A percentile compares a stretch with the other conserved stretches of the same genome.
Evolutionary conservation across 371 early-diverging fungal genomes (phyloP).

Genomic region (Blastocladiella emersonii): DNA sequence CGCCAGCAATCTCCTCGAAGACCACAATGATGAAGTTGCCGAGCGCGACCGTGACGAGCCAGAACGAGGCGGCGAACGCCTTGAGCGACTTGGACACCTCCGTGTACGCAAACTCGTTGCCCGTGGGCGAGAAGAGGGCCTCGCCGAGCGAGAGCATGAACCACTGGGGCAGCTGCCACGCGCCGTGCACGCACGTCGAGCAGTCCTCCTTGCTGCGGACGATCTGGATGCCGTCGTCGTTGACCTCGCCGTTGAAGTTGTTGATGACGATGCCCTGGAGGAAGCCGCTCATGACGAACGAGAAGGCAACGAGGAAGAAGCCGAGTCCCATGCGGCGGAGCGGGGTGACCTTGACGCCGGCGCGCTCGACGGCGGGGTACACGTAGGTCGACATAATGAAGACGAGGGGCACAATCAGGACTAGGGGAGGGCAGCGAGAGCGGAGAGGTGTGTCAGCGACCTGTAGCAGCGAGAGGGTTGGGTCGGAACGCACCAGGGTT

Average conservation of each 20-base stretch:
- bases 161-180: slow-evolving; percentile 46
- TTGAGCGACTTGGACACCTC: slow-evolving; percentile 33
- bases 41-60: slow-evolving; percentile 26
- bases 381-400: slow-evolving; percentile 36
- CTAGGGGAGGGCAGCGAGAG: too few relatives aligned
- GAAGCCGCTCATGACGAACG: slow-evolving; percentile 23
- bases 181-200: slow-evolving; percentile 18
- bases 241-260: slow-evolving; percentile 11
- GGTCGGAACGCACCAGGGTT: too few relatives aligned
- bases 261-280: slow-evolving; percentile 23
- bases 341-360: slow-evolving; percentile 24
- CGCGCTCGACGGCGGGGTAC: slow-evolving; percentile 29
- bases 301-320: slow-evolving; percentile 21
- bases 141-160: slow-evolving; percentile 48
- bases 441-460: too few relatives aligned
- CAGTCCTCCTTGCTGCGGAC: slow-evolving; percentile 13
- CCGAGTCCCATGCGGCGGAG: slow-evolving; percentile 36
- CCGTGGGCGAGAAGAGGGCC: slow-evolving; percentile 43
- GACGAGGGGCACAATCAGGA: slow-evolving; percentile 38
- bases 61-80: slow-evolving; percentile 28
- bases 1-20: neutral
- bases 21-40: slow-evolving; percentile 10
- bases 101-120: slow-evolving; percentile 47
- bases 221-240: slow-evolving; percentile 4
- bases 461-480: too few relatives aligned